Evolutionary conservation across 2,329 filamentous ascomycete genomes (phyloP).

Genomic region (Parascedosporium putredinis): DNA sequence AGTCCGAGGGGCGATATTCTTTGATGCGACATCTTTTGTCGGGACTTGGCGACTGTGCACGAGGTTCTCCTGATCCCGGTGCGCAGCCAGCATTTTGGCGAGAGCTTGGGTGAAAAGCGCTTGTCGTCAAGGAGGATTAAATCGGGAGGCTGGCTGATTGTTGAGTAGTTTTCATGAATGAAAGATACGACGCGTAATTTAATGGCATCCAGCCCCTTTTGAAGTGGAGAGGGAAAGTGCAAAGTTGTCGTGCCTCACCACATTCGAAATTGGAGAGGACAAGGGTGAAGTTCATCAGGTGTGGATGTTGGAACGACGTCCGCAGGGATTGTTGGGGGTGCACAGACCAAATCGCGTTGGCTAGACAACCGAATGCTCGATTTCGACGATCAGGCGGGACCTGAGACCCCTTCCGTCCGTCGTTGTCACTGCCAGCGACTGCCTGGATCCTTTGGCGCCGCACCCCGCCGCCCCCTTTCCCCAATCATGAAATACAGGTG

Average conservation of each 20-base stretch:
- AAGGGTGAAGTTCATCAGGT: neutral
- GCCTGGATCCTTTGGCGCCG: no score
- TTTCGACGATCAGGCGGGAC: constrained; percentile 8
- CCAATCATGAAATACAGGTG: neutral
- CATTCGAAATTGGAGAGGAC: constrained; percentile 1
- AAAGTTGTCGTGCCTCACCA: neutral
- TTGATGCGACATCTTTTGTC: constrained; percentile 52
- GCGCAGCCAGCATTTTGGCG: constrained; percentile 58
- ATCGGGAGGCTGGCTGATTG: neutral
- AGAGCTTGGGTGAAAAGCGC: constrained; percentile 7
- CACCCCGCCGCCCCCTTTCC: no score
- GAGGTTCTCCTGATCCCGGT: constrained; percentile 81
- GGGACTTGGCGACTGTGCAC: constrained; percentile 64
- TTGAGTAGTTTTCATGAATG: neutral
- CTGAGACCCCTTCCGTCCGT: constrained; percentile 6
- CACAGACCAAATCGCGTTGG: constrained; percentile 6
- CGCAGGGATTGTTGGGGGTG: neutral
- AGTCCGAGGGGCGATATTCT: constrained; percentile 55
- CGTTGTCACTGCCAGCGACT: neutral
- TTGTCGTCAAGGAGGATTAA: no score
- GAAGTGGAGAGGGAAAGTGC: neutral
- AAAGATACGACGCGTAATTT: neutral
- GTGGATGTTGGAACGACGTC: neutral
- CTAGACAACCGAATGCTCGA: neutral
- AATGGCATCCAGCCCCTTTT: constrained; percentile 4